Conservation (phyloP, 1,139 yeast genomes). For the Hansenula sp. region DNA sequence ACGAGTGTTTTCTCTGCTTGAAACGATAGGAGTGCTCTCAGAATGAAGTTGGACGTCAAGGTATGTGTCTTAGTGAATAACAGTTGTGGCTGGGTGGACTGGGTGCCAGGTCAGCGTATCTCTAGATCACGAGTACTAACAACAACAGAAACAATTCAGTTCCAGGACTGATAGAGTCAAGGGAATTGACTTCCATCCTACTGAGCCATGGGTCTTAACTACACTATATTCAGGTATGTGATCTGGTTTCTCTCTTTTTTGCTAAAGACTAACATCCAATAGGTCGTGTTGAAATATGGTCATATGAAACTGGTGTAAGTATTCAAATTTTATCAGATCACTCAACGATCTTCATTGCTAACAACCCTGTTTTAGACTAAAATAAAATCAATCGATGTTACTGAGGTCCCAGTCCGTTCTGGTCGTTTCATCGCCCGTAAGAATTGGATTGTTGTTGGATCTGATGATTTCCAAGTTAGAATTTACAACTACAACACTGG, state of each 20-base stretch:
- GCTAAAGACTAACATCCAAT: conserved; percentile 1
- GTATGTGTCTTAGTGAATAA: conserved; percentile 7
- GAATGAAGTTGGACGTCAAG: conserved; percentile 14
- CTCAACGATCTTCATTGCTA: conserved; percentile 20
- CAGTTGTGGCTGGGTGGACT: too few species aligned
- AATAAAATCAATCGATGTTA: conserved; percentile 75
- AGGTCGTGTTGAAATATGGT: conserved; percentile 81
- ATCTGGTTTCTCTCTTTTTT: not conserved
- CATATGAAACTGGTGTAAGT: conserved; percentile 66
- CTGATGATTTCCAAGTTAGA: conserved; percentile 91
- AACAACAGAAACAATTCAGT: conserved; percentile 63
- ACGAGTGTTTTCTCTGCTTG: too few species aligned
- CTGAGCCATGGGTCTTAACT: conserved; percentile 93
- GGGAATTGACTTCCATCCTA: conserved; percentile 96
- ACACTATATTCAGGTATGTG: conserved; percentile 75
- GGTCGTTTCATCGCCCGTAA: conserved; percentile 94
- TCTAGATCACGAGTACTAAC: conserved; percentile 6
- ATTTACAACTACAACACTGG: conserved; percentile 94
- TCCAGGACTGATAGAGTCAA: conserved; percentile 94
- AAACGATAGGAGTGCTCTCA: not conserved
- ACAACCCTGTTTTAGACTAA: conserved; percentile 31
- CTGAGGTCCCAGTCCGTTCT: conserved; percentile 92
- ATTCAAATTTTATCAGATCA: not conserved
- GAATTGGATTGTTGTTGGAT: conserved; percentile 95
- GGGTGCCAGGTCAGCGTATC: not conserved